Evolutionary conservation across 345 rosid genomes (phyloP), one percentile per base, ranked within the genome.

Genomic region (Passiflora organensis): DNA sequence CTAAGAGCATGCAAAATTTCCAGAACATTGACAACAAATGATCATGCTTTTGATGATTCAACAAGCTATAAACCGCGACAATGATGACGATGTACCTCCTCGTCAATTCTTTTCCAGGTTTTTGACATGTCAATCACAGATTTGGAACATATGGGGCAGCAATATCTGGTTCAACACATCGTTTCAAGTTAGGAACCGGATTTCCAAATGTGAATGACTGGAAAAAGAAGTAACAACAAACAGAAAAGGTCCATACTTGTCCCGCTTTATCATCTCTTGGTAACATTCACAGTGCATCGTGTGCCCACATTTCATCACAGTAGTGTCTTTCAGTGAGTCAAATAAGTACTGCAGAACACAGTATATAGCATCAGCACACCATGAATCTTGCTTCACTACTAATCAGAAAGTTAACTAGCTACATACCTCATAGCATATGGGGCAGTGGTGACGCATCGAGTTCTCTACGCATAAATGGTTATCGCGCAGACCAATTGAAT

Each of bases 401-500:
- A 1, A 21, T 59, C 19, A 6, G 37, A 46, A 58, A 53, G 42
- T 53, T 37, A 49, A 10, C 24, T 10, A 47, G 62, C n/a, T 10
- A 46, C 71, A 19, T 48, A 93, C 97, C 96, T 93, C 99, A 18
- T 72, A 93, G 62, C 99, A 93, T 47, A 93, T 93, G 54, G 99
- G 91, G 72, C 99, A 93, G 69, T 93, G 96, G 66, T 93, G 99
- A 47, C 74, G 82, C 99, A 93, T 93, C 19, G 99, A 93, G 76
- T 93, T 71, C 82, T 93, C 99, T 55, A 93, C 83, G 17, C 99
- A 93, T 0, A 59, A 75, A 81, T 93, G 99, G 65, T 93, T 89
- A 74, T 79, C 67, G 1, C 51, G 86, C 69, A 93, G 72, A 51
- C 62, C 52, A 38, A 34, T 72, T 2, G 86, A 57, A 72, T 93